Base-by-base conservation (phyloP, 1,139 yeast species). In the Taphrina sp. region DNA sequence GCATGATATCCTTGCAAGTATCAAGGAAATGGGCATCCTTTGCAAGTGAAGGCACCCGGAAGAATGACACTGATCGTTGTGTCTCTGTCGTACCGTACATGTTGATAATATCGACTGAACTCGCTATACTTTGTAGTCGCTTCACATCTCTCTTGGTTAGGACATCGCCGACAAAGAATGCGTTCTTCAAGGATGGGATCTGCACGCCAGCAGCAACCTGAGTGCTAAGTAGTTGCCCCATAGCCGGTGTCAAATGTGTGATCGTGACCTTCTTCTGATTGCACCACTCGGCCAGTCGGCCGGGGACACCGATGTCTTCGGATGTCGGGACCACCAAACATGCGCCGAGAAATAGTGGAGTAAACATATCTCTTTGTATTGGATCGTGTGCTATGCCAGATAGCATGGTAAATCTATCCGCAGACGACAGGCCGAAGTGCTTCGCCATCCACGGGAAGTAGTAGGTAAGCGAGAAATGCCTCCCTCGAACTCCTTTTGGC, bases 51-150 rank as follows among this genome's bases (percentile, higher is more conserved):
- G 87, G 82, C 61, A 94, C 90, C 68, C 88, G 95, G 70, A 82
- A 94, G 72, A 80, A 94, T 0, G 97, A 89, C 17, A 94, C 99
- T 1, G 98, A 89, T 69, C 98, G 81, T 74, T 94, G 99, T 14
- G 98, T 94, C 72, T 94, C 99, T 8, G 99, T 94, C 37, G 98
- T 94, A 67, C 99, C 99, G 69, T 94, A 94, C 99, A 94, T 94
- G 72, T 94, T 94, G 62, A 94, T 95, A 68, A 94, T 90, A 67
- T 73, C 75, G 53, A 88, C 95, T 67, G 92, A 90, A 67, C 83
- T 82, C 5, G 97, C 98, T 65, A 94, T 76, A 1, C 92, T 80
- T 70, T 94, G 98, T 64, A 94, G 76, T 67, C 96, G 80, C 64
- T 87, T 74, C 71, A 98, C 92, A 71, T 94, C 98, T 72, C 98